These are phyloP conservation scores for Serendipita sp. DNA, from an alignment of 768 basidiomycete genomes.

Conservation along the genomic window DNA sequence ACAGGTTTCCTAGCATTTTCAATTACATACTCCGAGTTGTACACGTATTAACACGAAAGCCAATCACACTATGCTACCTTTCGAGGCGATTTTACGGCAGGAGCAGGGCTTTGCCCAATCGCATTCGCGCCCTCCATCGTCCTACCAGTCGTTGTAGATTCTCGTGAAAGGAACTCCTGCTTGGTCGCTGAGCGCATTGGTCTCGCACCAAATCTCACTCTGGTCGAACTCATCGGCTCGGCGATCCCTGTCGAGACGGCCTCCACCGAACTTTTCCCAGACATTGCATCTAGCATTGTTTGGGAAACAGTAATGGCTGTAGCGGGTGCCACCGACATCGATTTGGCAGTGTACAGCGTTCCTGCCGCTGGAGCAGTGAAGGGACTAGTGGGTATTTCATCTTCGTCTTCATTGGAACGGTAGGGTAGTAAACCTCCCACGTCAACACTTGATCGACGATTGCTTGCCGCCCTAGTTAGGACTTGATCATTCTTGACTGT, in stretches of 20 bases:
- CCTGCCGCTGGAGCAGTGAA: neutral
- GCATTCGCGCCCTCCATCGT: no score
- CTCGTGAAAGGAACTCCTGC: no score
- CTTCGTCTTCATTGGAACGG: neutral
- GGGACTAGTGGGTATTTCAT: neutral
- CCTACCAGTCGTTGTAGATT: no score
- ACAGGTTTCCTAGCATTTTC: neutral
- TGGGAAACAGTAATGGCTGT: neutral
- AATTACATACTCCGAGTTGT: neutral
- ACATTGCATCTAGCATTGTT: neutral
- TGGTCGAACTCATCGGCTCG: constrained; percentile 1
- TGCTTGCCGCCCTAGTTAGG: neutral
- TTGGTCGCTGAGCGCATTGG: neutral
- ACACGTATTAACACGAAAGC: neutral
- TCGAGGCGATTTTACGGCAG: no score
- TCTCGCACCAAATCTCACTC: neutral
- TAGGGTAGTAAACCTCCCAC: neutral
- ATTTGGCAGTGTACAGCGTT: neutral
- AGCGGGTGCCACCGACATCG: neutral
- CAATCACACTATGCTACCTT: no score
- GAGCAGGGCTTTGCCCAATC: no score
- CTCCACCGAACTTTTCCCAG: neutral
- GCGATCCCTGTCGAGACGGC: neutral
- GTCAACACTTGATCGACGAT: neutral
- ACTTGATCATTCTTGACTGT: neutral